These are phyloP conservation scores for Xylaria sp. DNA, from an alignment of 2,329 filamentous ascomycete genomes.

Conservation along the genomic window DNA sequence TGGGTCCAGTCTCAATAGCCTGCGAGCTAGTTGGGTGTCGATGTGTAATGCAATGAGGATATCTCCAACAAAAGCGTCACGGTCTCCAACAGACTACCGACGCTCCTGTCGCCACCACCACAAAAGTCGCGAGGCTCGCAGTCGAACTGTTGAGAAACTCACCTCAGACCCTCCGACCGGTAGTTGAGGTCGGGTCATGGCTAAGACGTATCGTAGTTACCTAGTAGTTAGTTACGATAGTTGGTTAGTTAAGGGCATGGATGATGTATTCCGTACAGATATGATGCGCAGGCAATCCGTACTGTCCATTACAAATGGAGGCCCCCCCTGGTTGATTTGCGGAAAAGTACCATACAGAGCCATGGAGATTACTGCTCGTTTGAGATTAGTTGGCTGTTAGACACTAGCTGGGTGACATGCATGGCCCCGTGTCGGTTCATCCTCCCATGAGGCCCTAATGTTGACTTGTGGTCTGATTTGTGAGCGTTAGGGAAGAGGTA, in stretches of 20 bases:
- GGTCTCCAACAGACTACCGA: not conserved
- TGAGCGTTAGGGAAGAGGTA: not conserved
- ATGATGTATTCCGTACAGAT: not conserved
- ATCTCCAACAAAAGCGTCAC: slow-evolving; percentile 1
- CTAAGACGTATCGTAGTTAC: too few relatives aligned
- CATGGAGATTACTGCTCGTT: slow-evolving; percentile 15
- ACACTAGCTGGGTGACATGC: slow-evolving; percentile 23
- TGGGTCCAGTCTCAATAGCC: slow-evolving; percentile 12
- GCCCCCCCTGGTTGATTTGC: slow-evolving; percentile 11
- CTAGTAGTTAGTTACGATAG: not conserved
- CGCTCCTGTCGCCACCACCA: not conserved
- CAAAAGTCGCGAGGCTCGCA: not conserved
- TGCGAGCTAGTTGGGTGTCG: slow-evolving; percentile 3
- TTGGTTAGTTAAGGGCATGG: too few relatives aligned
- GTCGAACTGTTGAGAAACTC: not conserved
- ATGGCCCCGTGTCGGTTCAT: slow-evolving; percentile 31
- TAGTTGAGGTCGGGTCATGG: too few relatives aligned
- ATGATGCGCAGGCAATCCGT: not conserved
- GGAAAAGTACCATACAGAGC: slow-evolving; percentile 23
- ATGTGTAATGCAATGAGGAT: not conserved
- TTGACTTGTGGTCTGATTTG: slow-evolving; percentile 21
- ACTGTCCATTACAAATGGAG: not conserved
- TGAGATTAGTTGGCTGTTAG: slow-evolving; percentile 11
- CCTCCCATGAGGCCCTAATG: slow-evolving; percentile 26
- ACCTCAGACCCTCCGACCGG: not conserved